Percentiles rank a stretch among this genome's conserved stretches.
These are phyloP conservation scores for Cyclaneusma minus DNA, from an alignment of 2,329 filamentous ascomycete species.

Conservation along the genomic window DNA sequence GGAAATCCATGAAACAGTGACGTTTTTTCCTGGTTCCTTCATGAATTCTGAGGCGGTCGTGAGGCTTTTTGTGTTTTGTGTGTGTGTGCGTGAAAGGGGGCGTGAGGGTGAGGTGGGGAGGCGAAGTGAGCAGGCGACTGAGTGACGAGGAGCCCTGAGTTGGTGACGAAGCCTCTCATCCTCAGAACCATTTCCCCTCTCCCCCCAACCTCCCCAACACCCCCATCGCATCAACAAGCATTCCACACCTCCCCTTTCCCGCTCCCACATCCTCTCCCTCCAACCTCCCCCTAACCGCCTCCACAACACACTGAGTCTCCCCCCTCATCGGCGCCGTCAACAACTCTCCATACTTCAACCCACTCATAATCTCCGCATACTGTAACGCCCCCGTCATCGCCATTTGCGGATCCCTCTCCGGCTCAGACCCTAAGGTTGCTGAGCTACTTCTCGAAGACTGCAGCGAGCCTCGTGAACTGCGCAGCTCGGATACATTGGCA, in stretches of 20 bases:
- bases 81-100: no score
- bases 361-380: conserved; percentile 24
- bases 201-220: conserved; percentile 33
- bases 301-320: conserved; percentile 30
- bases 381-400: conserved; percentile 12
- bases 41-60: conserved; percentile 1
- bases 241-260: conserved; percentile 29
- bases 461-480: conserved; percentile 8
- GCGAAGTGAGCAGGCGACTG: conserved; percentile 1
- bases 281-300: conserved; percentile 29
- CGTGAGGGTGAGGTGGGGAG: not conserved
- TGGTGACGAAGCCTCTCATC: not conserved
- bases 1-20: no score
- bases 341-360: conserved; percentile 24
- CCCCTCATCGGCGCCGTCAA: conserved; percentile 22
- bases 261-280: conserved; percentile 33
- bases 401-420: conserved; percentile 3
- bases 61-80: not conserved
- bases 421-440: conserved; percentile 4
- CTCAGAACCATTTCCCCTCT: conserved; percentile 26
- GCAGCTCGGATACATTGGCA: conserved; percentile 6
- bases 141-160: not conserved
- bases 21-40: no score
- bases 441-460: conserved; percentile 6
- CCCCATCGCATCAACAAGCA: conserved; percentile 36